These are phyloP conservation scores for Ceratopteris richardii DNA, from an alignment of 75 land plant genomes.

Conservation along the genomic window DNA sequence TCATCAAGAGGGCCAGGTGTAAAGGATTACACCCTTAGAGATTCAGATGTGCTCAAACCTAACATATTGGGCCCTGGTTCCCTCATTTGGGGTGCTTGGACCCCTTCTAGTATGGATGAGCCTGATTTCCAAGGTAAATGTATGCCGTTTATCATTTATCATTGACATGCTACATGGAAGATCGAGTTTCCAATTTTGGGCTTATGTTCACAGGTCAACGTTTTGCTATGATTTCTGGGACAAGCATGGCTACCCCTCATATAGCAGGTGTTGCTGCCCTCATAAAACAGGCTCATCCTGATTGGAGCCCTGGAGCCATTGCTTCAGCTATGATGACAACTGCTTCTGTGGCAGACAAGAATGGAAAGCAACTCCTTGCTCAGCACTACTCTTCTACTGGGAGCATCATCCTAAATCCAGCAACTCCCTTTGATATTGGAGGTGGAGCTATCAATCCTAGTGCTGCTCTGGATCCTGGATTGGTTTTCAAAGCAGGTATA, in stretches of 20 bases:
- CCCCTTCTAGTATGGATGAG: slow-evolving; percentile 83
- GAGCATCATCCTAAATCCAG: slow-evolving; percentile 27
- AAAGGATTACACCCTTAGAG: slow-evolving; percentile 57
- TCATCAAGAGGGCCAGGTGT: slow-evolving; percentile 92
- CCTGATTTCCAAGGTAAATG: slow-evolving; percentile 58
- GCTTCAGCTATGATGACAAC: slow-evolving; percentile 94
- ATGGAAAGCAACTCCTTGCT: slow-evolving; percentile 56
- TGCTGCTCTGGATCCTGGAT: slow-evolving; percentile 91
- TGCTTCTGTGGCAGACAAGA: slow-evolving; percentile 46
- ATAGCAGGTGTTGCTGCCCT: slow-evolving; percentile 93
- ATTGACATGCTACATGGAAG: too few relatives aligned
- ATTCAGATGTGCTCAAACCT: slow-evolving; percentile 89
- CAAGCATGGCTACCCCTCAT: slow-evolving; percentile 98
- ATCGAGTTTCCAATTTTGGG: neutral
- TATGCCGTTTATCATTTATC: neutral
- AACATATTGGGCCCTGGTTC: slow-evolving; percentile 89
- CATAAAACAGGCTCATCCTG: slow-evolving; percentile 66
- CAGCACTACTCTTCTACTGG: slow-evolving; percentile 43
- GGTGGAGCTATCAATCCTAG: slow-evolving; percentile 74
- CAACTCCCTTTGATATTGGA: slow-evolving; percentile 93
- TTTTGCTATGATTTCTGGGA: slow-evolving; percentile 90
- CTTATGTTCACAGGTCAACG: slow-evolving; percentile 47
- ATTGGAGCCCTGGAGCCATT: slow-evolving; percentile 90
- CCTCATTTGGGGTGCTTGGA: slow-evolving; percentile 95
- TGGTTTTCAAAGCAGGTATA: slow-evolving; percentile 90